Base-by-base conservation (phyloP, 2,329 filamentous ascomycete genomes). In the Pestalotiopsis sp. region DNA sequence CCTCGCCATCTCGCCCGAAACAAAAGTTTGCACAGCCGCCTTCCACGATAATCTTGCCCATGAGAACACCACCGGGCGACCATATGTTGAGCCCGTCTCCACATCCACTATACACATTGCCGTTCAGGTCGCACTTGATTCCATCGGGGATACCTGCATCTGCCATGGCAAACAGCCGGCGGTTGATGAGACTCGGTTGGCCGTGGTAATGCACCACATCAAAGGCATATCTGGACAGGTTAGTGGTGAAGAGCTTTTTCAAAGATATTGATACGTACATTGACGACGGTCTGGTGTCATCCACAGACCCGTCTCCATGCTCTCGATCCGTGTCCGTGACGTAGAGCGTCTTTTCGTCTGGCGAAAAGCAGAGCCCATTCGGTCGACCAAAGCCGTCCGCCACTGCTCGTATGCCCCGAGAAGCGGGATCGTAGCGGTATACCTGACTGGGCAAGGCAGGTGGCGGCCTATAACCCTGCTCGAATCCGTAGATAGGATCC, bases 1-100 rank as follows among this genome's bases (percentile, higher is more conserved):
- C 69, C 68, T 81, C 77, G 0, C 81, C 81, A 6, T 79, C 71
- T 9, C 72, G 75, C 0, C 83, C 82, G 67, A 86, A 86, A 52
- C 80, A 83, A 67, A 86, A 86, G 68, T 85, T 85, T 0, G 82
- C 79, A 2, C 78, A 26, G 0, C 81, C 81, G 0, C 81, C 82
- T 0, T 78, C 75, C 0, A 83, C 74, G 0, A 81, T 48, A 10
- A 84, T 81, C 59, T 80, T 81, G 4, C 84, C 84, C 10, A 87
- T 76, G 1, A 86, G 73, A 1, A 79, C 77, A 1, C 84, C 84
- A 0, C 78, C 78, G 1, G 81, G 70, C 7, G 81, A 82, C 82
- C 83, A 86, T 0, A 86, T 78, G 61, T 82, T 81, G 11, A 86
- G 73, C 3, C 84, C 84, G 68, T 86, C 84, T 2, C 82, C 82